Base-by-base conservation (phyloP, 805 yeast species). In the Hanseniaspora valbyensis region DNA sequence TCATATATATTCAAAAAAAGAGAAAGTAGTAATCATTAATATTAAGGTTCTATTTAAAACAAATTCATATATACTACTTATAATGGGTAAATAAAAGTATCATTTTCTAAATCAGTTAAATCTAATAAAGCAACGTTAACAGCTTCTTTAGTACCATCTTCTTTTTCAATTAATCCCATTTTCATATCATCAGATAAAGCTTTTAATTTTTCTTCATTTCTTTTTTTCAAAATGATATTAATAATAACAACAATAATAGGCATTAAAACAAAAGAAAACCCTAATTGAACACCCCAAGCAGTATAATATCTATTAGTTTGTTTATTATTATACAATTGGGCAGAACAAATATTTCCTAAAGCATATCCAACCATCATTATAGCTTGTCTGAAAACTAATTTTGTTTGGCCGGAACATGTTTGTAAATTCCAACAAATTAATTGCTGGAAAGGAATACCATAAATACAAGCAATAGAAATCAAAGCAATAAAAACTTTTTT, bases 211-310 rank as follows among this genome's bases (percentile, higher is more conserved):
- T 64, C 60, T 1, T 49, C 58, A 54, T 78, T 78, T 58, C 81
- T 68, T 50, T 57, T 63, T 22, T 58, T 63, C 44, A 78, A 61
- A 36, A 77, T 67, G 52, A 52, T 66, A 66, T 76, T 68, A 36
- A 74, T 73, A 2, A 72, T 63, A 3, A 71, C 46, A 4, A 73
- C 66, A 16, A 73, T 29, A 2, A 65, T 42, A 3, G 81, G 79
- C 0, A 80, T 73, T 10, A 64, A 38, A 34, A 66, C 61, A 58
- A 74, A 77, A 9, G 76, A 68, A n/a, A 75, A 55, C 10, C 75
- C 77, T 44, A 76, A 73, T 57, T 76, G 81, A 10, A 75, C 77
- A 49, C 70, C 65, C 81, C 82, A 72, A 8, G 77, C 73, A 2
- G 70, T 66, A 14, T 59, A 53, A 55, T 67, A 73, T 52, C 70